Base-by-base conservation (phyloP, 176 grass and related monocot species). In the Zoysia japonica region DNA sequence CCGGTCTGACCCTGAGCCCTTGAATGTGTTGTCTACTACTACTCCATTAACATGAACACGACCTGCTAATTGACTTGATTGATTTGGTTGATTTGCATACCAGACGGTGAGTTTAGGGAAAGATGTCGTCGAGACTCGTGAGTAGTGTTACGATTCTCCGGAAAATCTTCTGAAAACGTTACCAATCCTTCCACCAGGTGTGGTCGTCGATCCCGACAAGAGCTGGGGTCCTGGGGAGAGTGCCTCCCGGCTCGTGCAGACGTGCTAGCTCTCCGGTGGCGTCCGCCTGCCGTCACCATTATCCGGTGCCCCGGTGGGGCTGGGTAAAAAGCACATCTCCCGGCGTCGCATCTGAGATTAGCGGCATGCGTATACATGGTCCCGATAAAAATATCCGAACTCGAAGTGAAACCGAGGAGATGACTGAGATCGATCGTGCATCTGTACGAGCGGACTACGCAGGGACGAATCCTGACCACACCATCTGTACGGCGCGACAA, bases 321-420 rank as follows among this genome's bases (percentile, higher is more conserved):
- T 53, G 36, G 9, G 59, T 71, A 76, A 70, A 49, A 49, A 70
- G 11, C 47, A 54, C 11, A 41, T 7, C 12, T 51, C 37, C 11
- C 47, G 6, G 36, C 68, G 63, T 17, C 11, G 52, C 76, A 36
- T 28, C 28, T 28, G 28, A 5, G 15, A 42, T 66, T 44, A 60
- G 79, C n/a, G 35, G 38, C 67, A 38, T 48, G 43, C 11, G 6
- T 19, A 2, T 59, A 7, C 3, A 52, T 63, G 81, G 86, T 80
- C 75, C 76, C 5, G 45, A 36, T 51, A 59, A 62, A 66, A 68
- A 68, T 6, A 69, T 14, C 60, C 49, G 40, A 4, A 49, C 42
- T 42, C 39, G 41, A 0, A 52, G 51, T 14, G n/a, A 50, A 6
- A 20, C 3, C 20, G 38, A 50, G 4, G 20, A 16, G 12, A 15